A percentile compares a stretch with the other conserved stretches of the same genome.
These are phyloP conservation scores for Saccharomycopsis vini DNA, from an alignment of 805 yeast species.

Conservation along the genomic window DNA sequence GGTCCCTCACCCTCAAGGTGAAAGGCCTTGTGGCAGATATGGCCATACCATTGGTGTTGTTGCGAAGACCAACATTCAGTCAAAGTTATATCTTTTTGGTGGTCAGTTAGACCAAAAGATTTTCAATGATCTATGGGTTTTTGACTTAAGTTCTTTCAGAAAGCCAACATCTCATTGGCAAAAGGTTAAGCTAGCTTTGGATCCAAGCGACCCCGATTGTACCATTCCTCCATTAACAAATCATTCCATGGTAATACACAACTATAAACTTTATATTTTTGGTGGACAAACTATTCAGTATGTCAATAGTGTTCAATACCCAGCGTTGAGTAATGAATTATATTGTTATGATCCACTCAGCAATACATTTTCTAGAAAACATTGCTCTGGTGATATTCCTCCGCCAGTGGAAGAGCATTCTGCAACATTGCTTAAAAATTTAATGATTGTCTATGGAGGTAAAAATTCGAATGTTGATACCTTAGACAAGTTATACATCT, in stretches of 20 bases:
- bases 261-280: constrained; percentile 72
- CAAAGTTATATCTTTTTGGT: constrained; percentile 75
- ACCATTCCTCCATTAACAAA: constrained; percentile 80
- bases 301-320: no score
- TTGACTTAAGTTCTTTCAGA: constrained; percentile 80
- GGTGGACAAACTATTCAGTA: constrained; percentile 86
- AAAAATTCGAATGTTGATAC: constrained; percentile 66
- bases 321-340: constrained; percentile 62
- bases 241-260: constrained; percentile 79
- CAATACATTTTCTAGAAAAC: constrained; percentile 62
- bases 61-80: constrained; percentile 47
- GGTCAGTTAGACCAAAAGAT: constrained; percentile 84
- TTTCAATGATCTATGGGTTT: constrained; percentile 77
- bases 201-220: constrained; percentile 28
- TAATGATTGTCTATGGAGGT: constrained; percentile 85
- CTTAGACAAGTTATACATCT: constrained; percentile 57
- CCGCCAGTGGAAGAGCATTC: constrained; percentile 90
- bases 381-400: constrained; percentile 45
- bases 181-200: constrained; percentile 38
- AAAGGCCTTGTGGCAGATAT: constrained; percentile 83
- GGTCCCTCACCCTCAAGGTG: constrained; percentile 62
- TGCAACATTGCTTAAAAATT: constrained; percentile 66
- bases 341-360: constrained; percentile 69
- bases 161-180: constrained; percentile 83
- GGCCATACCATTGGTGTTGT: constrained; percentile 87